A percentile compares a stretch with the other conserved stretches of the same genome.
Conservation (phyloP, 2,329 filamentous ascomycete species). For the Ophiosphaerella korrae region DNA sequence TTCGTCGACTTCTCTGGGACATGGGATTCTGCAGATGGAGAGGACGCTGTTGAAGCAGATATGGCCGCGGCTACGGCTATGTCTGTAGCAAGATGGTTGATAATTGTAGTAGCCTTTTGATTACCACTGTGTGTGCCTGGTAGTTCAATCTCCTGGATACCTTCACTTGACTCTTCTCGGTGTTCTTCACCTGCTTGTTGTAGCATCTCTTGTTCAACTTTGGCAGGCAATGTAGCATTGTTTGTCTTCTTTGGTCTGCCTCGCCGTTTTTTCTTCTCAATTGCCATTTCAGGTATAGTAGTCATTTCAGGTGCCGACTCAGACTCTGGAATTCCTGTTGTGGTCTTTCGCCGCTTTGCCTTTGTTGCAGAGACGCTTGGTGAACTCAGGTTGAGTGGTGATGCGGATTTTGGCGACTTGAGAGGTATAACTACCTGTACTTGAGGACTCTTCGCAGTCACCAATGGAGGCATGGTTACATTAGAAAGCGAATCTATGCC, state of each 20-base stretch:
- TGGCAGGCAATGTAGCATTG: conserved; percentile 2
- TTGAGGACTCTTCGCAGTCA: conserved; percentile 15
- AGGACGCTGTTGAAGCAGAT: too few relatives aligned
- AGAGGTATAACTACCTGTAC: conserved; percentile 33
- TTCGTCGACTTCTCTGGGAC: conserved; percentile 25
- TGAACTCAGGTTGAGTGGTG: conserved; percentile 1
- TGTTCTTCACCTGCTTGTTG: background rate
- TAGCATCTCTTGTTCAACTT: conserved; percentile 6
- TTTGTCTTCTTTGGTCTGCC: conserved; percentile 38
- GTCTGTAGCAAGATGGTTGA: too few relatives aligned
- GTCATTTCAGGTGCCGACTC: background rate
- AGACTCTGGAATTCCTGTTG: conserved; percentile 16
- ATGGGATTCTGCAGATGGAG: background rate
- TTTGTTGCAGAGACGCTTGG: conserved; percentile 12
- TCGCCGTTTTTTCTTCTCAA: conserved; percentile 36
- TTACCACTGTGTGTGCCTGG: background rate
- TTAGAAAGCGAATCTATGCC: too few relatives aligned
- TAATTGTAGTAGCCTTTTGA: background rate
- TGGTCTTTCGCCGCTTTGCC: conserved; percentile 30
- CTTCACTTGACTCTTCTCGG: background rate
- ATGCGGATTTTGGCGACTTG: conserved; percentile 7
- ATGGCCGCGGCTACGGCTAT: too few relatives aligned
- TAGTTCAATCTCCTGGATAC: background rate
- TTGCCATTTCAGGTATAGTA: conserved; percentile 1
- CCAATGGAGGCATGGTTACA: too few relatives aligned